Evolutionary conservation across 2,329 filamentous ascomycete genomes (phyloP), one percentile per base, ranked within the genome.

Genomic region (Tricladium varicosporioides): DNA sequence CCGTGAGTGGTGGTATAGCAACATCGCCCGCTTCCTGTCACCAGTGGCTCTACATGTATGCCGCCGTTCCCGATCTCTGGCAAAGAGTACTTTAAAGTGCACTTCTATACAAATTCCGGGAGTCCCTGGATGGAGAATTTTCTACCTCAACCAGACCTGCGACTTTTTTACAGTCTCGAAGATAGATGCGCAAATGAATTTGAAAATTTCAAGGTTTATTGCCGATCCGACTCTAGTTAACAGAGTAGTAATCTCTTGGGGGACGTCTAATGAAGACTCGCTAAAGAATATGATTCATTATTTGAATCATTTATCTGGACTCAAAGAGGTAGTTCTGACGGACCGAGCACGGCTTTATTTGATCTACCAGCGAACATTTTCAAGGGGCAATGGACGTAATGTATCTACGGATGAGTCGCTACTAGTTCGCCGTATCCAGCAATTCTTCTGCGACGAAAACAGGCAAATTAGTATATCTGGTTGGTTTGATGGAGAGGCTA

Each of bases 61-160:
- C 48, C 15, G 46, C 45, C 22, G 15, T 42, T 58, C 56, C 45
- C 47, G 36, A 14, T 51, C 22, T 50, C n/a, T 58, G 27, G 51
- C 32, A 51, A 51, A 54, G 27, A 47, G 51, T 13, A 33, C 36
- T 45, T 51, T 58, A 36, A 50, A 47, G 19, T 40, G 46, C 18
- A 54, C 46, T 40, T 54, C 32, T 50, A 54, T 58, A 51, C 27
- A 54, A 46, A 54, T 58, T 54, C 56, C 51, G 31, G 5, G 56
- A 27, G 13, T 54, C 22, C 51, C 14, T 46, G 16, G 51, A 27
- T 47, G 18, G 46, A 53, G 16, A 31, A 48, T 40, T 27, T 18
- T 54, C 32, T 58, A 58, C 18, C 8, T 54, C 18, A 58, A 58
- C 40, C 36, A 51, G 36, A 32, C 40, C 22, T 56, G 32, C 15